Evolutionary conservation across 176 grass and related monocot genomes (phyloP), one percentile per base, ranked within the genome.

Genomic region (Avena sativa): DNA sequence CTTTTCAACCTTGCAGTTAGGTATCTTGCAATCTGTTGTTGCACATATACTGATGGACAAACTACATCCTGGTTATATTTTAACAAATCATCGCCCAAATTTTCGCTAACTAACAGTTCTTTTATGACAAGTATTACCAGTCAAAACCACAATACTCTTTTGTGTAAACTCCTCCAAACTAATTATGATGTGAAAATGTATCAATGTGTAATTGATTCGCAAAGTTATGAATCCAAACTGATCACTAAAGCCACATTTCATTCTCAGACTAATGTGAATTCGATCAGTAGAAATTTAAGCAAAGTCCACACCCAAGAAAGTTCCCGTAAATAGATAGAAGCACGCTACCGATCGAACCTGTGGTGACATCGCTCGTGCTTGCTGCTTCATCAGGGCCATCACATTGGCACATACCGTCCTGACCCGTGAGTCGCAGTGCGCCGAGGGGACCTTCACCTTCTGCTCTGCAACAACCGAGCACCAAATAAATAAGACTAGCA

Each of bases 391-490:
- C 57, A 98, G 13, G 36, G 86, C 65, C 93, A 94, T 96, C 49
- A 98, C 89, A 69, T 98, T 89, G 9, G 88, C 89, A 55, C 88
- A 80, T 9, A 98, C 23, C 0, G 93, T 94, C 80, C 88, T 91
- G 74, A 96, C 87, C 81, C 93, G 71, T 0, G 84, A 94, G 75
- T 98, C 92, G 38, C 96, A 98, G 70, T 96, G 96, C 12, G 92
- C 84, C 16, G 90, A 92, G 49, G 93, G 96, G 26, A 93, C 92
- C 71, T 98, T 96, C 75, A 98, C 90, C 75, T 92, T 93, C 96
- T 98, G 91, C 74, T 92, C 89, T 91, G 78, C 81, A 92, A 81
- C 87, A 97, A 68, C 23, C 30, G 26, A 59, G 79, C 12, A 62
- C 30, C 43, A 23, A 71, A 83, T 89, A 49, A 94, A 83, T 86